A percentile compares a stretch with the other conserved stretches of the same genome.
Evolutionary conservation across 2,329 filamentous ascomycete genomes (phyloP).

Genomic region (Aureobasidium pullulans): DNA sequence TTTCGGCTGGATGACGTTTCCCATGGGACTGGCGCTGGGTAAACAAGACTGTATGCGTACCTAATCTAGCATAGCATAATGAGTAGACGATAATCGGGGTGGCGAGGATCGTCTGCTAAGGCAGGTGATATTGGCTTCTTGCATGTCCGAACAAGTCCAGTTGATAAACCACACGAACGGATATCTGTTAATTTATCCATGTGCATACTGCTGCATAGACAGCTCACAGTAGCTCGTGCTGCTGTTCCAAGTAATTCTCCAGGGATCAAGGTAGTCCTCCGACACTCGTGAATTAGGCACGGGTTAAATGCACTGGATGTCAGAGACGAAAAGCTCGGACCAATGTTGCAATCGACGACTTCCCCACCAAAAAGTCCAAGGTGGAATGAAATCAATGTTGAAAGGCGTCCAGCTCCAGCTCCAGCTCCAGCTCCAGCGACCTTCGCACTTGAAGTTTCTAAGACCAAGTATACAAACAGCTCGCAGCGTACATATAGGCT

Average conservation of each 20-base stretch:
- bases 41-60: not conserved
- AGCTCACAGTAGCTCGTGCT: not conserved
- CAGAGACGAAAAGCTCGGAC: not conserved
- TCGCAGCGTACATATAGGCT: slow-evolving; percentile 25
- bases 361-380: slow-evolving; percentile 11
- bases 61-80: not conserved
- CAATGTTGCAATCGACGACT: not conserved
- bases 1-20: not conserved
- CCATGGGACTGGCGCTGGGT: not conserved
- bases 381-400: slow-evolving; percentile 9
- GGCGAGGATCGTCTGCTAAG: not conserved
- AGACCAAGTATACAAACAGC: not conserved
- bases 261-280: not conserved
- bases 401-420: not conserved
- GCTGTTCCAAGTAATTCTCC: not conserved
- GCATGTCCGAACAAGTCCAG: not conserved
- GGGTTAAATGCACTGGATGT: not conserved
- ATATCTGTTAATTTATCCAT: not conserved
- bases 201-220: not conserved
- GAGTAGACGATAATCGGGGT: not conserved
- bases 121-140: not conserved
- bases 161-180: not conserved
- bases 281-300: not conserved
- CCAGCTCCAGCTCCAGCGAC: not conserved
- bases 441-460: not conserved